phyloP scores from a whole-genome alignment of 164 flowering plant species.

The Stephania japonica region DNA sequence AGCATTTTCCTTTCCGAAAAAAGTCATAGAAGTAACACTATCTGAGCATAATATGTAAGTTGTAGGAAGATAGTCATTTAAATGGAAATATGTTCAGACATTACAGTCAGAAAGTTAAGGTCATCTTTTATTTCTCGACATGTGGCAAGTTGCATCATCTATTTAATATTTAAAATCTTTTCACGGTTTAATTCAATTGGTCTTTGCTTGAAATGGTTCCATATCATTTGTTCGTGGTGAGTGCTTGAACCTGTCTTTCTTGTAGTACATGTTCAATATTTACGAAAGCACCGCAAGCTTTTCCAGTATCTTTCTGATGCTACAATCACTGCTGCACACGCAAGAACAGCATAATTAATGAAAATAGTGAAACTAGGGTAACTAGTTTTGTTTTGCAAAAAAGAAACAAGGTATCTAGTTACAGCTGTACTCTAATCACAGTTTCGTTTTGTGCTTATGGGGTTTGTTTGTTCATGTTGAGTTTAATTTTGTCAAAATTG shows the following conservation, averaged over 20 bases:
- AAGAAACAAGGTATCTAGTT: neutral
- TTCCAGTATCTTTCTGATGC: neutral
- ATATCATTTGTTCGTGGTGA: neutral
- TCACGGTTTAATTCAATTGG: too few species aligned
- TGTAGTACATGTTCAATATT: too few species aligned
- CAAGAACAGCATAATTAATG: neutral
- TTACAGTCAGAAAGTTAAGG: too few species aligned
- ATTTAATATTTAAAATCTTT: neutral
- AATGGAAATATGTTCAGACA: too few species aligned
- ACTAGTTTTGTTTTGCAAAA: too few species aligned
- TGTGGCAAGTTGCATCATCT: neutral
- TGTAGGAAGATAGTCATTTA: neutral
- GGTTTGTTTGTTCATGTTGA: neutral
- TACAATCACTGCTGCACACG: too few species aligned
- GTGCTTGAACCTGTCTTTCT: neutral
- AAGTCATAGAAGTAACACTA: too few species aligned
- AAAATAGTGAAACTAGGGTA: neutral
- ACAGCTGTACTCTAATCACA: neutral
- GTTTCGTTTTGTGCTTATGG: neutral
- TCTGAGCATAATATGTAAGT: neutral
- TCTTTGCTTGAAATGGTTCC: too few species aligned
- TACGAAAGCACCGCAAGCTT: neutral
- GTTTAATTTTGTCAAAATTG: neutral
- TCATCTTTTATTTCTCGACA: too few species aligned
- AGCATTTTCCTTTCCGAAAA: too few species aligned